Evolutionary conservation across 73 alveolate species (phyloP).

Genomic region (Symbiodinium pilosum): DNA sequence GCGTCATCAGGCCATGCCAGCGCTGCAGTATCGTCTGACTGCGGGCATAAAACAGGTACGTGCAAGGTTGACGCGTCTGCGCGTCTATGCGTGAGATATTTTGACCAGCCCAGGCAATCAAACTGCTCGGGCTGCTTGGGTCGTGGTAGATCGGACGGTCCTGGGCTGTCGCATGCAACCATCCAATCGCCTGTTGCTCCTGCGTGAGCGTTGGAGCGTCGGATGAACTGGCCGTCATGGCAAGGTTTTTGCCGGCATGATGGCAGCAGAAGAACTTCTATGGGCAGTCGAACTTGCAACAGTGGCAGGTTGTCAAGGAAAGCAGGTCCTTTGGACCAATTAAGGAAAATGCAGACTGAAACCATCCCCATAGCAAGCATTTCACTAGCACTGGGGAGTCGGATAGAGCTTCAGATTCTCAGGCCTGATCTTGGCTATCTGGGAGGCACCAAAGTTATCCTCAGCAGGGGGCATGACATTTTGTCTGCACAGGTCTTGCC

Average conservation of each 20-base stretch:
- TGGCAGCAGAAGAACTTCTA: not conserved
- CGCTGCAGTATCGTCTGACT: not conserved
- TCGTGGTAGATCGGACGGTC: not conserved
- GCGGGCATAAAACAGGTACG: not conserved
- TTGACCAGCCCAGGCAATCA: not conserved
- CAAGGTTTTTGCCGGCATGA: not conserved
- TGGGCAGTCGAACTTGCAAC: not conserved
- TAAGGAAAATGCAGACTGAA: not conserved
- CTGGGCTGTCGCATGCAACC: not conserved
- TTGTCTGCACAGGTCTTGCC: not conserved
- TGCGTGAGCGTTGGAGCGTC: not conserved
- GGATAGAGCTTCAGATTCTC: slow-evolving; percentile 52
- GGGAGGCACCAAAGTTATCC: slow-evolving; percentile 48
- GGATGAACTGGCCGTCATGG: slow-evolving; percentile 16
- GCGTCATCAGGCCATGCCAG: not conserved
- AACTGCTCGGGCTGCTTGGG: too few relatives aligned
- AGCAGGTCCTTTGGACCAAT: slow-evolving; percentile 10
- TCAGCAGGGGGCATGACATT: not conserved
- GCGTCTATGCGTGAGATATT: not conserved
- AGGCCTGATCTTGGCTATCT: slow-evolving; percentile 73
- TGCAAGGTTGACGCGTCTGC: slow-evolving; percentile 8
- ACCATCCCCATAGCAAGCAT: not conserved
- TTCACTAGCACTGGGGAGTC: slow-evolving; percentile 55
- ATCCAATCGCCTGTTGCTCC: not conserved
- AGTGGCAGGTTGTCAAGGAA: not conserved